Evolutionary conservation across 768 basidiomycete species (phyloP).

Genomic region (Rhizopogon salebrosus): DNA sequence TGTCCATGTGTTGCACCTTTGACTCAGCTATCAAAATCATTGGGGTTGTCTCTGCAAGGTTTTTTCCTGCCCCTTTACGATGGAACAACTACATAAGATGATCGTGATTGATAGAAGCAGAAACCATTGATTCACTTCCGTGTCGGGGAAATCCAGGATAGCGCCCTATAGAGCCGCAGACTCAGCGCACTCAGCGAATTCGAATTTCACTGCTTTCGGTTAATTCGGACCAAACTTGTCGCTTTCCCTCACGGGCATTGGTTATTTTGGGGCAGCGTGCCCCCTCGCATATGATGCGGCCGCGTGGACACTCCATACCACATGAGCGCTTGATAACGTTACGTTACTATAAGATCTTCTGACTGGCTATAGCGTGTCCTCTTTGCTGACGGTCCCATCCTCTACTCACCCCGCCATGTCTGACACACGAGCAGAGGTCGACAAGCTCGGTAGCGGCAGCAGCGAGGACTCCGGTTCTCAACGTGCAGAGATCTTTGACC

Average conservation of each 20-base stretch:
- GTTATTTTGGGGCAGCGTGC: neutral
- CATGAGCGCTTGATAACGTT: neutral
- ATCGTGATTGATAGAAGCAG: no score
- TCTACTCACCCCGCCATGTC: conserved; percentile 12
- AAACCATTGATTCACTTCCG: no score
- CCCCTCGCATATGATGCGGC: conserved; percentile 73
- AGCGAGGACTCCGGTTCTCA: conserved; percentile 25
- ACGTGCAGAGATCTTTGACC: conserved; percentile 32
- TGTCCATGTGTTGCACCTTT: no score
- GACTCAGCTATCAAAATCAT: no score
- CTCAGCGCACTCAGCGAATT: conserved; percentile 57
- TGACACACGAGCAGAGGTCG: conserved; percentile 9
- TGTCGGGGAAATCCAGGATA: no score
- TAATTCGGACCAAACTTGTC: conserved; percentile 65
- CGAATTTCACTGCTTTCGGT: conserved; percentile 67
- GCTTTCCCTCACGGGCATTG: conserved; percentile 54
- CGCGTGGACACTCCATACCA: conserved; percentile 17
- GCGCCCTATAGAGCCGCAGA: no score
- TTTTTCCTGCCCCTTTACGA: no score
- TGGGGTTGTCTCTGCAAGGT: no score
- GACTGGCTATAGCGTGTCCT: no score
- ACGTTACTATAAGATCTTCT: neutral
- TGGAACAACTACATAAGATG: no score
- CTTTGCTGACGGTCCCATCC: neutral
- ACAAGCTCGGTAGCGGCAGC: conserved; percentile 18